Conservation (phyloP, 805 yeast genomes). For the Sugiyamaella marilandica region DNA sequence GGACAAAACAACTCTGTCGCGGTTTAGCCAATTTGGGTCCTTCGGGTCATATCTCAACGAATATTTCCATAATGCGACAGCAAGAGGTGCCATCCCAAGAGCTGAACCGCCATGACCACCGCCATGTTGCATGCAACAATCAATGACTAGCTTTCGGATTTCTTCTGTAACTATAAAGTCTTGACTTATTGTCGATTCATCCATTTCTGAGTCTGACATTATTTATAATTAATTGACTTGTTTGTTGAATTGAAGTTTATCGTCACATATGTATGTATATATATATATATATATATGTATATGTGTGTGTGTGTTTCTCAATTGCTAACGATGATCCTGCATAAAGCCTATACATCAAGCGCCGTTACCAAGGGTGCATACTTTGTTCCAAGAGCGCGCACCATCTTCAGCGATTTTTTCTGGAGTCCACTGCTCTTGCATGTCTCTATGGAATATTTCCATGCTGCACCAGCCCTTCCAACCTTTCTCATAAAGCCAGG, state of each 20-base stretch:
- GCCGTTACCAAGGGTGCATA: neutral
- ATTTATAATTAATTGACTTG: no score
- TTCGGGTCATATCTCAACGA: constrained; percentile 31
- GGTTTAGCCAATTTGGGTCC: constrained; percentile 34
- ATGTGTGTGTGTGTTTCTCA: neutral
- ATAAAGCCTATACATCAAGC: no score
- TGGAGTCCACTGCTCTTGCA: constrained; percentile 5
- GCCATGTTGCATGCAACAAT: constrained; percentile 24
- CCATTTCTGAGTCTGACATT: no score
- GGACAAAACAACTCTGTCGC: constrained; percentile 38
- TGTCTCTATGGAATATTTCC: constrained; percentile 9
- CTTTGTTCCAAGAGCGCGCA: constrained; percentile 2
- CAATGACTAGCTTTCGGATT: constrained; percentile 20
- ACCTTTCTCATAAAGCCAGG: constrained; percentile 5
- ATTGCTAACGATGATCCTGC: no score
- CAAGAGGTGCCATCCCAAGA: constrained; percentile 41
- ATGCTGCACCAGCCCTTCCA: constrained; percentile 9
- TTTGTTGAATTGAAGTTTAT: no score
- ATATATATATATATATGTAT: neutral
- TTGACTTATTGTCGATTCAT: no score
- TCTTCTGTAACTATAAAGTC: constrained; percentile 1
- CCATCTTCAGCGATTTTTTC: constrained; percentile 5
- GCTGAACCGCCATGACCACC: constrained; percentile 41
- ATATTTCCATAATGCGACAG: constrained; percentile 36
- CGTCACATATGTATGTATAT: neutral